These are phyloP conservation scores for Aspergillus awamori DNA, from an alignment of 2,329 filamentous ascomycete species.

Conservation along the genomic window DNA sequence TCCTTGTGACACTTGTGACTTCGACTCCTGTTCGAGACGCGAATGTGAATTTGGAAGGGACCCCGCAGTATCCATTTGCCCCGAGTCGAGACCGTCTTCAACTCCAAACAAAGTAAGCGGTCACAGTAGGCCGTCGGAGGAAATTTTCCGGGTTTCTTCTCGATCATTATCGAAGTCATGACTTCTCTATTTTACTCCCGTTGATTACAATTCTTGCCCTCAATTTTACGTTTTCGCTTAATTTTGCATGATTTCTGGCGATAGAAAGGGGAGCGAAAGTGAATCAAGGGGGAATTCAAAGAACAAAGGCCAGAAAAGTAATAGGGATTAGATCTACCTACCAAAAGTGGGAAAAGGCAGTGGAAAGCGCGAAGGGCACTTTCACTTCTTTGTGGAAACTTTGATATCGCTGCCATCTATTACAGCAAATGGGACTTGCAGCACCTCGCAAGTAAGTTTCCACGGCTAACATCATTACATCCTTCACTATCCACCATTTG, in stretches of 20 bases:
- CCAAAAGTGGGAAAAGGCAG: too few species aligned
- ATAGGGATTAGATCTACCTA: too few species aligned
- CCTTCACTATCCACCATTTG: background rate
- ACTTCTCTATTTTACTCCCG: background rate
- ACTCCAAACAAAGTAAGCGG: background rate
- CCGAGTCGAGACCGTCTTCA: background rate
- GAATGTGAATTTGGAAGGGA: background rate
- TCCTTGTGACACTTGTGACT: too few species aligned
- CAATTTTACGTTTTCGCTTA: too few species aligned
- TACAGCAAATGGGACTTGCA: slow-evolving; percentile 66
- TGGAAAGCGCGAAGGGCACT: too few species aligned
- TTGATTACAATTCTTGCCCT: too few species aligned
- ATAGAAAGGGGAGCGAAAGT: too few species aligned
- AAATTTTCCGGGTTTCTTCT: background rate
- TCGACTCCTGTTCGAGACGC: too few species aligned
- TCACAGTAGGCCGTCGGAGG: background rate
- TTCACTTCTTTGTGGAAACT: background rate
- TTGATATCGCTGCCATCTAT: background rate
- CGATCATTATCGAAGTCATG: background rate
- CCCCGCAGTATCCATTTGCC: background rate
- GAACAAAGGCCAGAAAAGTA: too few species aligned
- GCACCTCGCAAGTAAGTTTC: slow-evolving; percentile 65
- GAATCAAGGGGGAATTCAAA: too few species aligned
- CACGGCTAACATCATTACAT: background rate
- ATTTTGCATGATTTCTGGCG: too few species aligned